A percentile compares a stretch with the other conserved stretches of the same genome.
Evolutionary conservation across 1,284 basidiomycete species (phyloP).

Genomic region (Irpex rosettiformis): DNA sequence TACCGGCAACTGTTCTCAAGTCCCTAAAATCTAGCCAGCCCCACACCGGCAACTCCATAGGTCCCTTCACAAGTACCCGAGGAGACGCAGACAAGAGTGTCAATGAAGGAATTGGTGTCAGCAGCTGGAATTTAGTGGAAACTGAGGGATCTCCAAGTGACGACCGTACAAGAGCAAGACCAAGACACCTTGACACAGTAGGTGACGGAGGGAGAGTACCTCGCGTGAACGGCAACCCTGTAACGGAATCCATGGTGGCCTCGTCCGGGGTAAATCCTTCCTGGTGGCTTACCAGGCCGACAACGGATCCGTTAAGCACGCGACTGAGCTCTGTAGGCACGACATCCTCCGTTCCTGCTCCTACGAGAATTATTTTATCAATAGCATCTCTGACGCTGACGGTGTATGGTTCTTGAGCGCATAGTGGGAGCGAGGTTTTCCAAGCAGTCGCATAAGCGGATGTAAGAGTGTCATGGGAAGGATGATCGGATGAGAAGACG

Average conservation of each 20-base stretch:
- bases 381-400: constrained; percentile 55
- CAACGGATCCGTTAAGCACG: constrained; percentile 80
- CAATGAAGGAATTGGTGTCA: constrained; percentile 65
- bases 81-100: constrained; percentile 33
- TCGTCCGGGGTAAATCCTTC: constrained; percentile 24
- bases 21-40: constrained; percentile 78
- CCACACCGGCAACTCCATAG: constrained; percentile 84
- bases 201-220: constrained; percentile 50
- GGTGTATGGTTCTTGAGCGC: constrained; percentile 65
- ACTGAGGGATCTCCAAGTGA: constrained; percentile 1
- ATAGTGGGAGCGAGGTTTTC: constrained; percentile 70
- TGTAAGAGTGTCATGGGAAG: constrained; percentile 15
- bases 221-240: constrained; percentile 53
- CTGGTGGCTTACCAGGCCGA: constrained; percentile 63
- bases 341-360: constrained; percentile 75
- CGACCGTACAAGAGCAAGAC: constrained; percentile 72
- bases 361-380: constrained; percentile 60
- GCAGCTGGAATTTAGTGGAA: constrained; percentile 51
- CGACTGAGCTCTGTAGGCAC: constrained; percentile 58
- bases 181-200: constrained; percentile 56
- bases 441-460: constrained; percentile 47
- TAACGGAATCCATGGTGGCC: not conserved
- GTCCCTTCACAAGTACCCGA: constrained; percentile 74
- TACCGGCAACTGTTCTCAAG: constrained; percentile 46
- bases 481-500: constrained; percentile 35